Evolutionary conservation across 192 early-diverging fungal species (phyloP).

Genomic region (Backusella tuberculispora): DNA sequence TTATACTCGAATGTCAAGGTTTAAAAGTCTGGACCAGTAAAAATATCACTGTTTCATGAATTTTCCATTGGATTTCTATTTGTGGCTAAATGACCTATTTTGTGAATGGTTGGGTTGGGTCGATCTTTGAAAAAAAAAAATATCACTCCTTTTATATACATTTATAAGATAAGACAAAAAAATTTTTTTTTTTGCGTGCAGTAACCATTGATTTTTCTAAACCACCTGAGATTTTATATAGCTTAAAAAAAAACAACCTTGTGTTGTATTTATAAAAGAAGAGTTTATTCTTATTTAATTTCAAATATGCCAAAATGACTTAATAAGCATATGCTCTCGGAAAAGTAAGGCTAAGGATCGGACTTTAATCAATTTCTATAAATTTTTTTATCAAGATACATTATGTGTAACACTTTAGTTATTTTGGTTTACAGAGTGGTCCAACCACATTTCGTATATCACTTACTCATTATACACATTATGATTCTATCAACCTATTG

Average conservation of each 20-base stretch:
- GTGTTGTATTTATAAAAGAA: too few relatives aligned
- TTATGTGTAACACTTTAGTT: background rate
- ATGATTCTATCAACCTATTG: background rate
- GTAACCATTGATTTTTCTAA: background rate
- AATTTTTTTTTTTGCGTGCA: background rate
- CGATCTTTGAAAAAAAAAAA: background rate
- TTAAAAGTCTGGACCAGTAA: background rate
- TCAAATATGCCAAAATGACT: too few relatives aligned
- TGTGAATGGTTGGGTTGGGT: background rate
- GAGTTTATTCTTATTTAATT: too few relatives aligned
- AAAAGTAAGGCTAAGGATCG: background rate
- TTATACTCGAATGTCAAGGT: background rate
- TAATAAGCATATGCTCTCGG: too few relatives aligned
- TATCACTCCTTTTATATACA: background rate
- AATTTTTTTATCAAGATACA: background rate
- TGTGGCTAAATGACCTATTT: background rate
- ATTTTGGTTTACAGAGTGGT: background rate
- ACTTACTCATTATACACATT: background rate
- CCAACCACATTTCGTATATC: background rate
- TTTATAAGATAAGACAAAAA: background rate
- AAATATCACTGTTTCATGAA: background rate
- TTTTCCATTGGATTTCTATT: constrained; percentile 1
- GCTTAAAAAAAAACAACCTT: too few relatives aligned
- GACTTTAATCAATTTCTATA: background rate
- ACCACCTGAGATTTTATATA: background rate